Base-by-base conservation (phyloP, 1,139 yeast genomes). In the Schwanniomyces etchellsii region DNA sequence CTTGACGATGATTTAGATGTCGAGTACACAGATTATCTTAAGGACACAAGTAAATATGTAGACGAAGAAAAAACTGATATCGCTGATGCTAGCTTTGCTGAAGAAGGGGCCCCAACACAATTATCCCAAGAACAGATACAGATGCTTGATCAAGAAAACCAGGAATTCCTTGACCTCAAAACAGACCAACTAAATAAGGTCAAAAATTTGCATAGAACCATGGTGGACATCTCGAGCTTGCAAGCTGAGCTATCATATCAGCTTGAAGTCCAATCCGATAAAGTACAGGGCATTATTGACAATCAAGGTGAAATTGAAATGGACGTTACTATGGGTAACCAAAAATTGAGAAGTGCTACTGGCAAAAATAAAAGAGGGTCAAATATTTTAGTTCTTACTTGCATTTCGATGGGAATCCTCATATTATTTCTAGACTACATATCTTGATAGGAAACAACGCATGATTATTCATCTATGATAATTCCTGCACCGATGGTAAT, bases 401-500 rank as follows among this genome's bases (percentile, higher is more conserved):
- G 93, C 14, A 46, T 85, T 2, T 47, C 72, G 3, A 57, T 84
- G 27, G 93, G 89, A 0, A 39, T 80, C 7, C 48, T 86, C 10
- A 52, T 88, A 24, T 55, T 86, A 32, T 54, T 80, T 27, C 63
- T 82, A 33, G 95, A 86, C 50, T 72, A 64, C 43, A 55, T 77
- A 40, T 57, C 76, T 17, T 72, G 50, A 33, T 40, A 27, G 24
- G 21, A 28, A 18, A 34, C 22, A 31, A 10, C 12, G 11, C 12
- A 9, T 16, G 11, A n/a, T 29, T 34, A 35, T 29, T 34, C 31
- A 28, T 55, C 54, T 13, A 50, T 33, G 24, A 80, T 77, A 2
- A 65, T 67, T 17, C 97, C 97, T 0, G 96, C 96, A 6, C 95
- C 97, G 29, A 91, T 72, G 0, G 96, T 86, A 17, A 65, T 50